Base-by-base conservation (phyloP, 192 early-diverging fungal species). In the Linderina pennispora region DNA sequence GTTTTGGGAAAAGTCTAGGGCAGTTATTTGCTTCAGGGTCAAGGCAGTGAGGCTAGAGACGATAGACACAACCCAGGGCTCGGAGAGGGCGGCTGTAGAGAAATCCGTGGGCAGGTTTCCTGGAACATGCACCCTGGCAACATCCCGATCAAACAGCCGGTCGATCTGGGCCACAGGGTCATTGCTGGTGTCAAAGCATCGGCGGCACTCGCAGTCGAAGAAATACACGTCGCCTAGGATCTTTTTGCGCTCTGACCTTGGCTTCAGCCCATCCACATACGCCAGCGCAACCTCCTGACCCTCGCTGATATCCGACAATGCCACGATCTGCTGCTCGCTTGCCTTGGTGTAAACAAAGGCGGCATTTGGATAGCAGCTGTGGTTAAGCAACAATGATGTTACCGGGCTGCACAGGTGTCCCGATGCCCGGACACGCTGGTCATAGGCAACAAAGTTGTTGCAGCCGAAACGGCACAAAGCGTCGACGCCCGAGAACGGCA, bases 371-470 rank as follows among this genome's bases (percentile, higher is more conserved):
- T 33, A 9, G 41, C 70, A 74, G 28, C 58, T 62, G 54, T 74
- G 70, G 55, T 74, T 74, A 40, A 74, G 46, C 47, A 66, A 38
- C 24, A 66, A 25, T 0, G 70, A 62, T 0, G 48, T 47, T 33
- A 74, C 24, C 20, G 70, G 70, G 25, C 63, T 61, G 33, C 62
- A 65, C 34, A 74, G 23, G 13, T 59, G 50, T 3, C 66, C 66
- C 8, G 40, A 28, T 16, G 32, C 34, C 1, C 36, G 25, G n/a
- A 47, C 41, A 0, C 22, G 28, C 31, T 16, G 9, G 8, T 73
- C 63, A 36, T 45, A 28, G 2, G 55, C 50, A 1, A 52, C 54
- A 48, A 68, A 68, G 45, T 68, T 62, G 44, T 66, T 61, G 50
- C 70, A 58, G n/a, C 64, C 48, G n/a, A 58, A 58, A 11, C 43